Percentiles rank a stretch among this genome's conserved stretches.
Evolutionary conservation across 176 grass and related monocot genomes (phyloP).

Genomic region (Hyparrhenia diplandra): DNA sequence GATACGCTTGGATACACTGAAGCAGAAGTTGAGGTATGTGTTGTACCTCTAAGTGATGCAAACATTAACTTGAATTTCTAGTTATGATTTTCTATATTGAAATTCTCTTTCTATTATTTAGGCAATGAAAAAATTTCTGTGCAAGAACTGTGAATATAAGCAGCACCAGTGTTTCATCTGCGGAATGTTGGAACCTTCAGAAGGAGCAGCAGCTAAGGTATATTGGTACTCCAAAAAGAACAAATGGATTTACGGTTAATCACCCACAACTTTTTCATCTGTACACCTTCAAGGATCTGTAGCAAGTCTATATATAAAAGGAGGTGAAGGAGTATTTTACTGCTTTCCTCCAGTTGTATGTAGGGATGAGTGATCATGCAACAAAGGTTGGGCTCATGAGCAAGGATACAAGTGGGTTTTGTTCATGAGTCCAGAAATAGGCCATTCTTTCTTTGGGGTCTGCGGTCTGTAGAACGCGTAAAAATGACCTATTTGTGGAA

Average conservation of each 20-base stretch:
- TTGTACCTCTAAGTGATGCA: conserved; percentile 1
- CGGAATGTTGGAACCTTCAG: conserved; percentile 69
- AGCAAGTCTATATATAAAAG: neutral
- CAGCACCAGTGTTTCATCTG: conserved; percentile 94
- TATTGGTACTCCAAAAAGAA: conserved; percentile 7
- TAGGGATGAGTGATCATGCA: neutral
- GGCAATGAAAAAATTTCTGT: conserved; percentile 76
- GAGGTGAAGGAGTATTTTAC: neutral
- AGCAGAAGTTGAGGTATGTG: conserved; percentile 62
- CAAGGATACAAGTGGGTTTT: neutral
- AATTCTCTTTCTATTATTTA: conserved; percentile 25
- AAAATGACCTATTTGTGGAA: neutral
- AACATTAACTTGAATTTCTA: conserved; percentile 24
- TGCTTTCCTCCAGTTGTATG: neutral
- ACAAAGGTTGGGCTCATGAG: neutral
- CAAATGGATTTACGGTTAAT: neutral
- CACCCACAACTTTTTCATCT: neutral
- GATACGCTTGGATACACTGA: conserved; percentile 56
- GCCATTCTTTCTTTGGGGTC: neutral
- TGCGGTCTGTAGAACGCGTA: neutral
- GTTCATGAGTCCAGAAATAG: neutral
- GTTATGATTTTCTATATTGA: conserved; percentile 25
- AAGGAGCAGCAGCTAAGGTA: conserved; percentile 73
- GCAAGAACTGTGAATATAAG: conserved; percentile 78
- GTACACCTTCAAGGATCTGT: neutral